Evolutionary conservation across 305 asterid genomes (phyloP).

Genomic region (Petunia hybrid): DNA sequence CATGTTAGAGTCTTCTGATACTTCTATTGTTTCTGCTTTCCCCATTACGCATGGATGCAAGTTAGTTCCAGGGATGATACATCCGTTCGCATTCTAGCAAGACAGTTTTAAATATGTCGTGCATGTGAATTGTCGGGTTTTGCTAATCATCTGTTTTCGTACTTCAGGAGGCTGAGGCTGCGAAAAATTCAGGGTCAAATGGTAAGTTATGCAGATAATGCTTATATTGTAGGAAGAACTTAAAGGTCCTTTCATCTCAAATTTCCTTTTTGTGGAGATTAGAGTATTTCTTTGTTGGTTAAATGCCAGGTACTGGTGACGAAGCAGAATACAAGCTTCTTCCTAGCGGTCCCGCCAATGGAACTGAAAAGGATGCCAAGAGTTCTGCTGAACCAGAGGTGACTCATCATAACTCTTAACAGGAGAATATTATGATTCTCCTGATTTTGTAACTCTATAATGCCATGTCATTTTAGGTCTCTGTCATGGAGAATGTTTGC

Average conservation of each 20-base stretch:
- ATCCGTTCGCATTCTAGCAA: neutral
- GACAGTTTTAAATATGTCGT: neutral
- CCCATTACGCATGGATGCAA: slow-evolving; percentile 7
- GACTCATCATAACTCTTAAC: slow-evolving; percentile 34
- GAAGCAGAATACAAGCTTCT: slow-evolving; percentile 84
- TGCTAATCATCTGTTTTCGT: slow-evolving; percentile 35
- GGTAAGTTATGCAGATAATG: slow-evolving; percentile 46
- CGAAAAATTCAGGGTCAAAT: slow-evolving; percentile 31
- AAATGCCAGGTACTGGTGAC: slow-evolving; percentile 55
- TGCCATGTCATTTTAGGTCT: slow-evolving; percentile 52
- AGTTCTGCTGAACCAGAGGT: slow-evolving; percentile 60
- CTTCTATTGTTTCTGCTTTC: neutral
- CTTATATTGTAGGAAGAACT: slow-evolving; percentile 3
- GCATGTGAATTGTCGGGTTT: neutral
- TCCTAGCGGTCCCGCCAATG: slow-evolving; percentile 72
- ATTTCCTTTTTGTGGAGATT: slow-evolving; percentile 11
- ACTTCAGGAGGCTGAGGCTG: slow-evolving; percentile 56
- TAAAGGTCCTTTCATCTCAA: neutral
- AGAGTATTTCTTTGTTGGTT: neutral
- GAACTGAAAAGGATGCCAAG: slow-evolving; percentile 44
- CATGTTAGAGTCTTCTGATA: slow-evolving; percentile 17
- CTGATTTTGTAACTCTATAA: slow-evolving; percentile 20
- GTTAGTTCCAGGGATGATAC: neutral
- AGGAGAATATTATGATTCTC: slow-evolving; percentile 18
- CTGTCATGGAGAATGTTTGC: slow-evolving; percentile 75